Percentiles rank a stretch among this genome's conserved stretches.
Conservation (phyloP, 495 filamentous ascomycete genomes). For the Xylaria telfairii region DNA sequence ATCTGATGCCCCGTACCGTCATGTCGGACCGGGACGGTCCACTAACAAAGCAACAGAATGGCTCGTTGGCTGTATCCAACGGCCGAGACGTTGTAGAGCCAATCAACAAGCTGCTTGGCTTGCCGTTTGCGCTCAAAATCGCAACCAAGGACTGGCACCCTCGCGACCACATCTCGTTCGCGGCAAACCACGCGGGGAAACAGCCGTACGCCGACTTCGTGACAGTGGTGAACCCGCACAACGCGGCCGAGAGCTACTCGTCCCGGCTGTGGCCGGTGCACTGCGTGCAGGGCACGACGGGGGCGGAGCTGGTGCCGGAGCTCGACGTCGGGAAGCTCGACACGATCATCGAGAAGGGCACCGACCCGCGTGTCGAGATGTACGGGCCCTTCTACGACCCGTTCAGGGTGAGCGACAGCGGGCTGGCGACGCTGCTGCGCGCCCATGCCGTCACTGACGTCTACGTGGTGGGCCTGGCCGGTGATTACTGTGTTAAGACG, state of each 20-base stretch:
- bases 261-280: slow-evolving; percentile 88
- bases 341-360: slow-evolving; percentile 76
- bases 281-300: slow-evolving; percentile 77
- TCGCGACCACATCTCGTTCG: slow-evolving; percentile 85
- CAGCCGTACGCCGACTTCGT: slow-evolving; percentile 67
- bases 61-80: slow-evolving; percentile 76
- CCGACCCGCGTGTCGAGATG: slow-evolving; percentile 78
- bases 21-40: slow-evolving; percentile 1
- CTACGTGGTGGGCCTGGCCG: slow-evolving; percentile 83
- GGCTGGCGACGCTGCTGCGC: slow-evolving; percentile 63
- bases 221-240: slow-evolving; percentile 71
- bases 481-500: slow-evolving; percentile 85
- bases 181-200: slow-evolving; percentile 73
- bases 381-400: slow-evolving; percentile 87
- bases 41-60: slow-evolving; percentile 60
- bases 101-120: slow-evolving; percentile 76
- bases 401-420: slow-evolving; percentile 64
- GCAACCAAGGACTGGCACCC: slow-evolving; percentile 95
- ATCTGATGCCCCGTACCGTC: background rate
- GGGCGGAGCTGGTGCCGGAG: slow-evolving; percentile 78
- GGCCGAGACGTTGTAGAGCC: slow-evolving; percentile 71
- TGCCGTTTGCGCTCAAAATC: slow-evolving; percentile 75
- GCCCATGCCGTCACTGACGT: slow-evolving; percentile 71
- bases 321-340: slow-evolving; percentile 67
- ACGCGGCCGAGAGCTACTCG: slow-evolving; percentile 65